Conservation (phyloP, 495 filamentous ascomycete species). For the Annulohypoxylon maeteangense region DNA sequence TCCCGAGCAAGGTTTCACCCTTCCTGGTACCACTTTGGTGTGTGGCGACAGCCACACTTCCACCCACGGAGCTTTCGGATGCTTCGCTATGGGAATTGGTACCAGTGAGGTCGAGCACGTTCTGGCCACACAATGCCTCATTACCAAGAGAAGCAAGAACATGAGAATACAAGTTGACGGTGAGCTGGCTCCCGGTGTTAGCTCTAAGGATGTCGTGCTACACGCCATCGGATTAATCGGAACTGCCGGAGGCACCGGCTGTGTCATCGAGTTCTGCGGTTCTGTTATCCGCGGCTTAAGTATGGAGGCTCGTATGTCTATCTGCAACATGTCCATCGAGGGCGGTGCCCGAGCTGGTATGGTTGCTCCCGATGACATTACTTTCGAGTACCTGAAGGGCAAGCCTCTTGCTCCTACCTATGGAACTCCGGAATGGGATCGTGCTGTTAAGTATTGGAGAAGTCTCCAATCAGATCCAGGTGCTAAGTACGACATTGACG, state of each 20-base stretch:
- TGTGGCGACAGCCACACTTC: conserved; percentile 98
- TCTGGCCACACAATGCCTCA: conserved; percentile 92
- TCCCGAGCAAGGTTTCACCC: conserved; percentile 98
- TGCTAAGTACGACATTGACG: conserved; percentile 86
- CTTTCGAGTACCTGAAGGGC: conserved; percentile 93
- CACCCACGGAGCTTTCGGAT: conserved; percentile 95
- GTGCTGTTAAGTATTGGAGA: conserved; percentile 88
- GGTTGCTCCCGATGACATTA: conserved; percentile 93
- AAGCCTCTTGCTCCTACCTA: conserved; percentile 86
- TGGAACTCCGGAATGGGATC: conserved; percentile 88
- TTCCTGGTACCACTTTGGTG: conserved; percentile 96
- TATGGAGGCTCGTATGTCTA: conserved; percentile 98
- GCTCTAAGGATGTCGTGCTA: conserved; percentile 95
- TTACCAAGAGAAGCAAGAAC: conserved; percentile 96
- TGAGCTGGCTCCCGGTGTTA: conserved; percentile 88
- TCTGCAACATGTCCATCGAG: conserved; percentile 99
- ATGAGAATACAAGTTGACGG: conserved; percentile 98
- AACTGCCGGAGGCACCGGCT: conserved; percentile 92
- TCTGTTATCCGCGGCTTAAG: conserved; percentile 88
- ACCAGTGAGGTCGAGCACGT: conserved; percentile 99
- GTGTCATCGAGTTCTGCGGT: conserved; percentile 96
- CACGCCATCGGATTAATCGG: conserved; percentile 94
- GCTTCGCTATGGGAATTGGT: conserved; percentile 96
- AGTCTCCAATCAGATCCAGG: conserved; percentile 84
- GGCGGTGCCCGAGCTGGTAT: conserved; percentile 94